Base-by-base conservation (phyloP, 371 early-diverging fungal genomes). In the Nematocida minor region DNA sequence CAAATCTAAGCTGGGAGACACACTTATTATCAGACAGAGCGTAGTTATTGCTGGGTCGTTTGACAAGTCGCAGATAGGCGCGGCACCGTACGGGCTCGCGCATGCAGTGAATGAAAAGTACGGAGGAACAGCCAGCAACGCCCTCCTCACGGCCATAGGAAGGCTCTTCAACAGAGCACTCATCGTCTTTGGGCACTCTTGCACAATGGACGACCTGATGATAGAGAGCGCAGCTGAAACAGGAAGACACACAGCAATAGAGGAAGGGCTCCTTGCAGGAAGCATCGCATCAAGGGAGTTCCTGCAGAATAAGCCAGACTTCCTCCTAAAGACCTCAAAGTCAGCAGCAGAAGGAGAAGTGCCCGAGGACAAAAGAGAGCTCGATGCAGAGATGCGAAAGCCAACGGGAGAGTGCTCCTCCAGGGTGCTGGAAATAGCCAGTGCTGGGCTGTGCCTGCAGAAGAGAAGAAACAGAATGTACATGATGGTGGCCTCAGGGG, bases 401-500 rank as follows among this genome's bases (percentile, higher is more conserved):
- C 20, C 55, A 7, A 90, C 79, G 89, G 91, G 79, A 89, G 90
- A 78, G 90, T 91, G 79, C 85, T 93, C 86, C 91, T 91, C 38
- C 92, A 90, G 55, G 87, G 96, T 42, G 95, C 95, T 85, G 88
- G 90, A 9, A 89, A 91, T 40, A 91, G 94, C 68, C 0, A 42
- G 14, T 4, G 34, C 88, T 38, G 89, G 90, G 54, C 86, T 94
- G 64, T 87, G 89, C 47, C 88, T 90, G 78, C 87, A 88, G 55
- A 96, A 95, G 89, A 95, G 95, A 31, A 83, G 88, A 64, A 99
- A 99, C 84, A 91, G 93, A 87, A 96, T 97, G 95, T 93, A 92
- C 86, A 88, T 94, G 84, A 96, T 97, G 94, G 94, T 96, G 1
- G 90, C 91, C 25, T 92, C 94, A 46, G 99, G 99, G 82, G 96